Base-by-base conservation (phyloP, 2,329 filamentous ascomycete species). In the Paecilomyces variotii region DNA sequence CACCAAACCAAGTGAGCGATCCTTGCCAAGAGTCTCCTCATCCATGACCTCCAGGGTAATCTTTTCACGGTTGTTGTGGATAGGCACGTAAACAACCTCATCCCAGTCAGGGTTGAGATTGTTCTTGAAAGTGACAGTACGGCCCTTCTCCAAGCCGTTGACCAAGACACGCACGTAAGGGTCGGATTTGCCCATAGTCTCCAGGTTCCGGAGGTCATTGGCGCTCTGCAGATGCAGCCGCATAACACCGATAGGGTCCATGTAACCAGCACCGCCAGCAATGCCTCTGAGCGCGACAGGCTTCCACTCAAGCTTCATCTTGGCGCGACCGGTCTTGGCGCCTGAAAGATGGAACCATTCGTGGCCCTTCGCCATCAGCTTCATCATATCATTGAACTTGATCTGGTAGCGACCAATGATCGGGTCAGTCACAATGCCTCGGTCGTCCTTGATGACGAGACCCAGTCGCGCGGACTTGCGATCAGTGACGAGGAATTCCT, bases 91-190 rank as follows among this genome's bases (percentile, higher is more conserved):
- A 25, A 97, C 83, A 26, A 99, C 87, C 75, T 99, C 94, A 68
- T 99, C 91, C 87, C 90, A 99, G 56, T 94, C 89, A 1, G 94
- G 94, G 71, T 96, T 91, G 59, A 99, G 84, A 62, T 97, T 95
- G 76, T 96, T 99, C 71, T 91, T 87, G 80, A 94, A 96, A 0
- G 93, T 97, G 55, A 99, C 94, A 2, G 94, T 97, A 59, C 92
- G 86, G 9, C 85, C 91, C 74, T 93, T 96, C 70, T 94, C 88
- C 58, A 97, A 86, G 53, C 94, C 93, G 54, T 92, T 96, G 6
- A 97, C 82, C 56, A 97, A 76, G 1, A 97, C 88, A 50, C 93
- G 87, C 25, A 87, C 90, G 68, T 99, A 99, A 0, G 94, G 91
- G 73, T 99, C 95, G 0, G 94, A 97, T 76, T 97, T 97, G 75